Conservation (phyloP, 176 grass and related monocot genomes). For the Eleusine indica region DNA sequence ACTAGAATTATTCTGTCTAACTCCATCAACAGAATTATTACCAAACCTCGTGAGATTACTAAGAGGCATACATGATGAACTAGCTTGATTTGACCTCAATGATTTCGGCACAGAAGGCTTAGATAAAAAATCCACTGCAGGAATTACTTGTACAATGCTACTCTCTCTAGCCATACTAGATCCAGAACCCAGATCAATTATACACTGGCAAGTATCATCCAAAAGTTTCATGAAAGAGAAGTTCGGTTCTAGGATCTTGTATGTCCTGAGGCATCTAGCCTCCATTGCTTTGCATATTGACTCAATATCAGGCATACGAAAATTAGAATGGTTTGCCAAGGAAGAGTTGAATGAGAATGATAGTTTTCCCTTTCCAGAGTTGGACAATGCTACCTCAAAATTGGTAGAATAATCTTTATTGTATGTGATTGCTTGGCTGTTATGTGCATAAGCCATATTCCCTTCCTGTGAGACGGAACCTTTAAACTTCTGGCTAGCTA, state of each 20-base stretch:
- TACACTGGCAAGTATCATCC: slow-evolving; percentile 66
- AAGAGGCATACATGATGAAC: slow-evolving; percentile 14
- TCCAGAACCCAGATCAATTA: slow-evolving; percentile 60
- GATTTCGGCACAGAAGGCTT: slow-evolving; percentile 34
- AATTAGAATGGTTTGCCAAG: slow-evolving; percentile 48
- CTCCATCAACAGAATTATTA: slow-evolving; percentile 28
- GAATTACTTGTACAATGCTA: slow-evolving; percentile 41
- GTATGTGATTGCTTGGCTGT: slow-evolving; percentile 25
- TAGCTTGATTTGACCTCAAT: slow-evolving; percentile 31
- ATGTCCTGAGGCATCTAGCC: slow-evolving; percentile 61
- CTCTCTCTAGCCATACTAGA: slow-evolving; percentile 41
- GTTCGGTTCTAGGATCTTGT: slow-evolving; percentile 58
- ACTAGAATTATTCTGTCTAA: slow-evolving; percentile 31
- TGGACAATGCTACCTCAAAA: slow-evolving; percentile 62
- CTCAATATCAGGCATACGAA: slow-evolving; percentile 58
- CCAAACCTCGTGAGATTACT: slow-evolving; percentile 24
- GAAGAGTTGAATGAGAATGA: slow-evolving; percentile 55
- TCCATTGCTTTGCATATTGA: slow-evolving; percentile 68
- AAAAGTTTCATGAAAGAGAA: slow-evolving; percentile 79
- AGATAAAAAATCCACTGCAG: slow-evolving; percentile 26
- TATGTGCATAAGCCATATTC: slow-evolving; percentile 27
- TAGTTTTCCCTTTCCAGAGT: slow-evolving; percentile 58
- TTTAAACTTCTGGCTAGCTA: slow-evolving; percentile 17
- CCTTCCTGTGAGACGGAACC: slow-evolving; percentile 12
- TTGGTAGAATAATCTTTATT: slow-evolving; percentile 30